These are phyloP conservation scores for Fagopyrum tataricum DNA, from an alignment of 148 eudicot species.

Conservation along the genomic window DNA sequence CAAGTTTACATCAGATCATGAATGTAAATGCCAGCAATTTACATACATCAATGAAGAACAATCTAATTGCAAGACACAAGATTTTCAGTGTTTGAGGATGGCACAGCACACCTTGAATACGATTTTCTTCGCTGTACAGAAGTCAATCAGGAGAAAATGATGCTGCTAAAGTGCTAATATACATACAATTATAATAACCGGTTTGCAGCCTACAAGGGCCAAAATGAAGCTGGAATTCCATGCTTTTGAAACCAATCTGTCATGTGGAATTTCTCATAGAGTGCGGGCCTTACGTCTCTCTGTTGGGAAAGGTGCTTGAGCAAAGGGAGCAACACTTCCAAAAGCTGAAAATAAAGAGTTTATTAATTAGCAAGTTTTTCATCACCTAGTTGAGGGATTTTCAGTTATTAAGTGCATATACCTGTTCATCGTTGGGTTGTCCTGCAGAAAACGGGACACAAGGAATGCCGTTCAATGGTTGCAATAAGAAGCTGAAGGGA, in stretches of 20 bases:
- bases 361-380: background rate
- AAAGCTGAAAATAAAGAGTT: slow-evolving; percentile 47
- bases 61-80: slow-evolving; percentile 6
- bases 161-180: slow-evolving; percentile 10
- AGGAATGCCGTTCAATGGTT: slow-evolving; percentile 91
- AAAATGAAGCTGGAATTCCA: slow-evolving; percentile 65
- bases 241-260: slow-evolving; percentile 97
- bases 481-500: slow-evolving; percentile 95
- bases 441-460: slow-evolving; percentile 95
- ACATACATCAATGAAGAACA: slow-evolving; percentile 9
- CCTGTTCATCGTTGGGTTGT: slow-evolving; percentile 90
- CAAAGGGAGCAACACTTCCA: slow-evolving; percentile 79
- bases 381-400: background rate
- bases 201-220: slow-evolving; percentile 25
- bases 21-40: slow-evolving; percentile 5
- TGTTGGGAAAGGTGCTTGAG: slow-evolving; percentile 70
- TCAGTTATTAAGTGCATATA: slow-evolving; percentile 18
- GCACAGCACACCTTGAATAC: background rate
- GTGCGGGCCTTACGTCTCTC: slow-evolving; percentile 66
- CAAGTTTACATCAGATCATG: background rate
- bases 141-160: slow-evolving; percentile 9
- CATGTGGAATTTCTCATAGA: slow-evolving; percentile 84
- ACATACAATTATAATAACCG: background rate
- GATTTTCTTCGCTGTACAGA: slow-evolving; percentile 10
- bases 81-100: background rate